Base-by-base conservation (phyloP, 2,329 filamentous ascomycete species). In the Pseudocercospora pini-densiflorae region DNA sequence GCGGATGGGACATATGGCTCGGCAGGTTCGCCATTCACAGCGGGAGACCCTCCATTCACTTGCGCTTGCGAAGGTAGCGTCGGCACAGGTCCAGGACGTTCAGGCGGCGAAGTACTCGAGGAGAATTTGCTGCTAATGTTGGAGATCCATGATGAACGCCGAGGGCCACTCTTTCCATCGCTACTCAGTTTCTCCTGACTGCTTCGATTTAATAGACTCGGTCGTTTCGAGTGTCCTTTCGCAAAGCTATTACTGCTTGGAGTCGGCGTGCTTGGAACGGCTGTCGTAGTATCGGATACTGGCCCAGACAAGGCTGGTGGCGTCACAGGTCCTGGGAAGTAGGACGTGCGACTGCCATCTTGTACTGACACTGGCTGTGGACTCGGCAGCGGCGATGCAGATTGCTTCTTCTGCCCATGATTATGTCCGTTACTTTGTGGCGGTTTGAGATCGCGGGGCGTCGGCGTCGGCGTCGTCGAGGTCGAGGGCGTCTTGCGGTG, bases 121-220 rank as follows among this genome's bases (percentile, higher is more conserved):
- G 92, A 93, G 81, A 98, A 97, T 77, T 97, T 97, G 71, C 92
- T 94, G 70, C 93, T 96, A 71, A 98, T 88, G 76, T 89, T 97
- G 64, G 92, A 92, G 75, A 98, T 94, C 95, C 95, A 99, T 14
- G 94, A 97, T 68, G 89, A 90, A 63, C 88, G 82, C 70, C 93
- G 87, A 61, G 70, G 65, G 63, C 72, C 77, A 16, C 60, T 65
- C 24, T 66, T 70, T 23, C 69, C 70, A 45, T 73, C 71, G 31
- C 74, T 61, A 8, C 55, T 68, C 45, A 70, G 55, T 72, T 77
- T 80, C 36, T 82, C 79, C 19, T 77, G 74, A 69, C 78, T 81
- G 47, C 68, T 71, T 64, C 82, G 80, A 70, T 75, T 76, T 31
- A 84, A 76, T 64, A 85, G 71, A 45, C 76, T 72, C 9, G 83